phyloP scores from a whole-genome alignment of 805 yeast species.

The Yarrowia sp. region DNA sequence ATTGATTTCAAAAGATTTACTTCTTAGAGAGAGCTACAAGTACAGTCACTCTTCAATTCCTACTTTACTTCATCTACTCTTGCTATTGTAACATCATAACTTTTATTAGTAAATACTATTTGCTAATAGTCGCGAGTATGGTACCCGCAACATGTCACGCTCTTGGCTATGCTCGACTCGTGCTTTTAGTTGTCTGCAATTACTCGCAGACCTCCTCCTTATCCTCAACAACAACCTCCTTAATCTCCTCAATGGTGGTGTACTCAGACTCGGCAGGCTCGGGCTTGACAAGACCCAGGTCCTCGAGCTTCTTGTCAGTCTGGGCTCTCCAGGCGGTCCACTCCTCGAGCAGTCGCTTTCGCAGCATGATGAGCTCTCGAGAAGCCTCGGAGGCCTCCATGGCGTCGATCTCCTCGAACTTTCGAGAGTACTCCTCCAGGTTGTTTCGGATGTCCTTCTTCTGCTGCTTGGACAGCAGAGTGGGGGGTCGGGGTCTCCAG shows the following conservation, averaged over 20 bases:
- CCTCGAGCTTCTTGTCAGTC: slow-evolving; percentile 57
- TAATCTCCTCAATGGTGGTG: slow-evolving; percentile 76
- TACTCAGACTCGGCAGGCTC: slow-evolving; percentile 57
- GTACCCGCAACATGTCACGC: too few relatives aligned
- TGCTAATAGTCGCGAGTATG: too few relatives aligned
- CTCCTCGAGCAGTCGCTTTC: slow-evolving; percentile 80
- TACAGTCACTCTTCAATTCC: too few relatives aligned
- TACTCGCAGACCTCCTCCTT: slow-evolving; percentile 47
- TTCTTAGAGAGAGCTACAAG: too few relatives aligned
- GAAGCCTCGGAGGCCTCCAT: slow-evolving; percentile 94
- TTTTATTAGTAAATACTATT: too few relatives aligned
- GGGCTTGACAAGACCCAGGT: slow-evolving; percentile 53
- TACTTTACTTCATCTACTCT: too few relatives aligned
- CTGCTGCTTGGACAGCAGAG: slow-evolving; percentile 75
- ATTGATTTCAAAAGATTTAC: too few relatives aligned
- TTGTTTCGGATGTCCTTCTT: slow-evolving; percentile 90
- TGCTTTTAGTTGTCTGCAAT: background rate
- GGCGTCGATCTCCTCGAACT: slow-evolving; percentile 92
- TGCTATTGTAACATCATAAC: too few relatives aligned
- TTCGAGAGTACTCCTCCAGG: slow-evolving; percentile 85
- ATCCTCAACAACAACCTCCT: slow-evolving; percentile 65
- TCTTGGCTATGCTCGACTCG: too few relatives aligned
- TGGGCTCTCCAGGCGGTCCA: slow-evolving; percentile 82
- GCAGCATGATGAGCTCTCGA: slow-evolving; percentile 83
- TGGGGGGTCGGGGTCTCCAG: slow-evolving; percentile 98